Percentiles rank a stretch among this genome's conserved stretches.
Evolutionary conservation across 2,329 filamentous ascomycete genomes (phyloP).

Genomic region (Aspergillus oerlinghausenensis): DNA sequence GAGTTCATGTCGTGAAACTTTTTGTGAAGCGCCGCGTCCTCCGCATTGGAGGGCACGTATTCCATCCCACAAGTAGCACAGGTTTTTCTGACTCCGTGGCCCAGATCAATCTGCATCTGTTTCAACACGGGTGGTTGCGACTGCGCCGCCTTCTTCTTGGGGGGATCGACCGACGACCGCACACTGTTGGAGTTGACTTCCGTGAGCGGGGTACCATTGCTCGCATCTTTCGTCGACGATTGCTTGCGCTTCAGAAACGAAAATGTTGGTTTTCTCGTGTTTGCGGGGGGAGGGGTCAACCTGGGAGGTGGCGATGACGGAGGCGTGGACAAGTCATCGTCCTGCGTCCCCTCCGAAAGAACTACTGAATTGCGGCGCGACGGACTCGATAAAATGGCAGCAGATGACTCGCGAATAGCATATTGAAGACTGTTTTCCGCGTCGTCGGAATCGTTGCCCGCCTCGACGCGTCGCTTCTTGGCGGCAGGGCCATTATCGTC

Average conservation of each 20-base stretch:
- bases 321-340: constrained; percentile 45
- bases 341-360: constrained; percentile 40
- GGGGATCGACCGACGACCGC: constrained; percentile 35
- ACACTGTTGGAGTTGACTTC: constrained; percentile 44
- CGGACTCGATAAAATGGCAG: constrained; percentile 42
- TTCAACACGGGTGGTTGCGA: constrained; percentile 39
- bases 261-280: constrained; percentile 47
- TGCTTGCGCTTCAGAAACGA: constrained; percentile 47
- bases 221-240: constrained; percentile 24
- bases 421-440: constrained; percentile 44
- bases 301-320: constrained; percentile 50
- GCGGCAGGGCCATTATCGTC: constrained; percentile 39
- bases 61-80: constrained; percentile 63
- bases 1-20: constrained; percentile 61
- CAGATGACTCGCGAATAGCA: constrained; percentile 46
- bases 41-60: constrained; percentile 57
- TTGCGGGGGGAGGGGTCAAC: constrained; percentile 38
- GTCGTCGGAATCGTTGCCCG: constrained; percentile 35
- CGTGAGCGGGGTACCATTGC: constrained; percentile 36
- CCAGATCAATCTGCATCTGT: constrained; percentile 60
- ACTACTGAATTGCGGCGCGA: constrained; percentile 44
- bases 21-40: constrained; percentile 59
- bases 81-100: constrained; percentile 51
- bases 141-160: constrained; percentile 30
- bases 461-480: constrained; percentile 44